phyloP scores from a whole-genome alignment of 2,329 filamentous ascomycete genomes.

The Beauveria pseudobassiana region DNA sequence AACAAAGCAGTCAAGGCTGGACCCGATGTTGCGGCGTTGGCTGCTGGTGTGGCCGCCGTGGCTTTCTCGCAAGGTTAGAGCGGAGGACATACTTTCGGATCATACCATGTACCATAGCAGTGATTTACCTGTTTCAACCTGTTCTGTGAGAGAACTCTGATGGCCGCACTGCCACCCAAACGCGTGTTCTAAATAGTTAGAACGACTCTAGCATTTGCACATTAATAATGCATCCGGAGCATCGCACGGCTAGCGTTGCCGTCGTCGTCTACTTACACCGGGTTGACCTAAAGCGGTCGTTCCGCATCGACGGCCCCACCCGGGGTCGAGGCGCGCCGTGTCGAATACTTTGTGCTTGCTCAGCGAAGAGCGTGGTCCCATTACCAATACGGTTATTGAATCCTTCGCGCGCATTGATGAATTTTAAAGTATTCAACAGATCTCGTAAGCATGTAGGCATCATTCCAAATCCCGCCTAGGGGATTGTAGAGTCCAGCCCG shows the following conservation, averaged over 20 bases:
- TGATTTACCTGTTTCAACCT: no score
- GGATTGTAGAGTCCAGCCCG: not conserved
- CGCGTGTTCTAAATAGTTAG: not conserved
- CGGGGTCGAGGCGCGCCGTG: conserved; percentile 1
- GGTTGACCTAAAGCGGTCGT: conserved; percentile 2
- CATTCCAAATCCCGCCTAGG: no score
- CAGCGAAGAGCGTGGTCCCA: not conserved
- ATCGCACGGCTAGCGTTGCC: not conserved
- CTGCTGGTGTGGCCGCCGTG: not conserved
- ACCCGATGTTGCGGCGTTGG: not conserved
- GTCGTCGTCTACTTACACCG: not conserved
- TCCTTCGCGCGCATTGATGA: not conserved
- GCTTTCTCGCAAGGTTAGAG: not conserved
- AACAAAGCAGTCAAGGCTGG: not conserved
- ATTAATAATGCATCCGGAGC: not conserved
- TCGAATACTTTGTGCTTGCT: not conserved
- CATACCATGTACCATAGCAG: no score
- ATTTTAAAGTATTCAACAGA: not conserved
- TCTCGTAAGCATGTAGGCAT: not conserved
- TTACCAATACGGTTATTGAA: not conserved
- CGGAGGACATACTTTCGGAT: no score
- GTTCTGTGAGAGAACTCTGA: no score
- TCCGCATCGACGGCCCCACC: not conserved
- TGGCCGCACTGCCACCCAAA: no score
- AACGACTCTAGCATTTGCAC: not conserved